Evolutionary conservation across 2,329 filamentous ascomycete species (phyloP), one percentile per base, ranked within the genome.

Genomic region (Pseudogymnoascus sp.): DNA sequence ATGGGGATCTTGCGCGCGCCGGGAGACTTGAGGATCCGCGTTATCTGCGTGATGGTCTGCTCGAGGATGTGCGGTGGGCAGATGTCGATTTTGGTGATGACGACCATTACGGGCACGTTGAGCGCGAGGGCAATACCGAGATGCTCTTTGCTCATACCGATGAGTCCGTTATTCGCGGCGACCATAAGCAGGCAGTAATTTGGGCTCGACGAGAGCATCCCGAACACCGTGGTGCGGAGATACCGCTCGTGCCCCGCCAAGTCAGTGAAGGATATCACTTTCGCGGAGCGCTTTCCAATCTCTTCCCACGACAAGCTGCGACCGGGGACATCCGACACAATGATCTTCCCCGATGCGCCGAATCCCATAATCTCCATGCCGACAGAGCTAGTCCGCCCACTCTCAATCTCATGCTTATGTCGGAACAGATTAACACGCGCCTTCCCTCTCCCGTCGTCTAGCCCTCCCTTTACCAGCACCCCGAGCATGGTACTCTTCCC

Each of bases 351-450:
- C 63, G 84, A 83, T 61, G 89, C 91, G 75, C 97, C 92, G 70
- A 97, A 99, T 1, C 95, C 95, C 88, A 97, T 92, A 66, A 97
- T 97, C 76, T 99, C 95, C 93, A 97, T 96, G 44, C 95, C 93
- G 0, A 99, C 95, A 0, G 93, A 97, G 73, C 91, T 96, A 9
- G 95, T 99, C 68, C 95, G 84, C 1, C 95, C 95, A 57, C 90
- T 95, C 76, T 99, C 95, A 42, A 97, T 89, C 77, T 99, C 95
- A 72, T 99, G 95, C 77, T 99, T 97, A 76, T 99, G 95, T 15
- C 95, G 86, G 78, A 99, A 99, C 11, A 99, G 85, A 68, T 96
- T 97, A 61, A 99, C 90, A 66, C 95, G 88, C 53, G 95, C 93
- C 75, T 90, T 93, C 11, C 95, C 95, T 72, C 95, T 85, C 15